Conservation (phyloP, 306 rosid species). For the Vigna nakashimae region DNA sequence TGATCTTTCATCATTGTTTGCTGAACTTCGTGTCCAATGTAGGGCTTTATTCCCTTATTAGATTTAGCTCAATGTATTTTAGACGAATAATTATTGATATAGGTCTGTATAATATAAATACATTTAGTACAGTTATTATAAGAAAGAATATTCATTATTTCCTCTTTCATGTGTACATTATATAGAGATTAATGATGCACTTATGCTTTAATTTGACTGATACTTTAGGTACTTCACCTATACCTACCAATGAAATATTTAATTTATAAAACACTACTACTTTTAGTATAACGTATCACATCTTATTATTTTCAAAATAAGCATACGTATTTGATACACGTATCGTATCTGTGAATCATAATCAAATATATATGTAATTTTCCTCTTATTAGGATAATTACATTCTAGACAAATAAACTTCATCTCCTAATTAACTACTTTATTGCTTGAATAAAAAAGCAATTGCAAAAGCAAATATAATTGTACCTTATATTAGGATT, state of each 20-base stretch:
- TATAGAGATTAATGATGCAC: constrained; percentile 43
- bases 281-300: too few species aligned
- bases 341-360: too few species aligned
- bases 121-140: not conserved
- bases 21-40: not conserved
- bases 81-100: not conserved
- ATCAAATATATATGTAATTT: constrained; percentile 57
- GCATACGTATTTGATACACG: too few species aligned
- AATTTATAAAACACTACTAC: too few species aligned
- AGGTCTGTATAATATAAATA: not conserved
- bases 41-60: not conserved
- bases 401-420: constrained; percentile 40
- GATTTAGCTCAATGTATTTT: constrained; percentile 3
- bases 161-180: constrained; percentile 49
- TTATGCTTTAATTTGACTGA: too few species aligned
- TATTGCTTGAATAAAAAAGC: not conserved
- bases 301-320: too few species aligned
- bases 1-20: constrained; percentile 10
- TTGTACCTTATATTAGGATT: constrained; percentile 78
- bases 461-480: constrained; percentile 5
- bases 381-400: constrained; percentile 72
- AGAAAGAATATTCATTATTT: constrained; percentile 6
- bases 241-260: too few species aligned
- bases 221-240: too few species aligned
- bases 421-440: constrained; percentile 5